Base-by-base conservation (phyloP, 2,329 filamentous ascomycete genomes). In the Penicillium sp. region DNA sequence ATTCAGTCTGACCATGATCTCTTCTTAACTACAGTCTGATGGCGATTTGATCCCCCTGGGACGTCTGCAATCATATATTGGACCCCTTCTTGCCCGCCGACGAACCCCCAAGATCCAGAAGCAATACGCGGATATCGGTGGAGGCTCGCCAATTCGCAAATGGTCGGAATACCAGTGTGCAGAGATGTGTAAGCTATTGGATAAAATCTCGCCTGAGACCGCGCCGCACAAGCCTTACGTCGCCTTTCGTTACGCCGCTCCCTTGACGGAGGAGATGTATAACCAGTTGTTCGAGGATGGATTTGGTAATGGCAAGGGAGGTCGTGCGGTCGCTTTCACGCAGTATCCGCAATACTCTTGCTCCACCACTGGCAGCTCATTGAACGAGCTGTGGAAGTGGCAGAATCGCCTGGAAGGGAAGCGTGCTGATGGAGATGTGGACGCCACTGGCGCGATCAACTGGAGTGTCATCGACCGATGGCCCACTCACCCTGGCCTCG, bases 361-460 rank as follows among this genome's bases (percentile, higher is more conserved):
- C 78, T 96, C 92, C 20, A 99, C 94, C 1, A 99, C 94, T 0
- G 94, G 94, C 22, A 96, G 91, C 74, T 96, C 91, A 59, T 77
- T 99, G 54, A 99, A 99, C 69, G 94, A 99, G 77, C 78, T 99
- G 33, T 99, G 94, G 94, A 97, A 95, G 77, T 97, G 92, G 92
- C 84, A 92, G 60, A 89, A 91, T 69, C 82, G 77, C 59, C 77
- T 99, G 51, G 92, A 97, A 74, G 90, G 90, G 37, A 92, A 90
- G 73, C 79, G 82, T 42, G 81, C 76, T 2, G 77, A 79, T 42
- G 78, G 78, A 40, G 79, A 79, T 29, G 73, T 69, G 8, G 79
- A 82, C 25, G 74, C 79, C 0, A 79, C 84, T 35, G 92, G 92
- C 12, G 80, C 86, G 2, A 96, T 99, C 61, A 83, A 88, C 55